These are phyloP conservation scores for Spiromastix sp. DNA, from an alignment of 2,329 filamentous ascomycete species.

Conservation along the genomic window DNA sequence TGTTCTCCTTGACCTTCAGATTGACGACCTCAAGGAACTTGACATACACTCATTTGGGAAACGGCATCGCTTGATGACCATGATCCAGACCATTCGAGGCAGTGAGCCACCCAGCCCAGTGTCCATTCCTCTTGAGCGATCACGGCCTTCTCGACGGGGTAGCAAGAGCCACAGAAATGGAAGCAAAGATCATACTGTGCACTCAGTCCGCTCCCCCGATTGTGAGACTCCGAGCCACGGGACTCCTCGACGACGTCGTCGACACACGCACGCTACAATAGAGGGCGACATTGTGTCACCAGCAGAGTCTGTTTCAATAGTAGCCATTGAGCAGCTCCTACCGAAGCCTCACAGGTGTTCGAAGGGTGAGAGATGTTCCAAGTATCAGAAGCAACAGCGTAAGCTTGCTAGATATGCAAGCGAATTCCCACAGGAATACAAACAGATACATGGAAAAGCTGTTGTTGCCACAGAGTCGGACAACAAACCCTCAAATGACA, in stretches of 20 bases:
- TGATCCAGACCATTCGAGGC: slow-evolving; percentile 43
- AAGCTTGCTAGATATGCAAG: slow-evolving; percentile 64
- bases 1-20: slow-evolving; percentile 82
- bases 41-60: slow-evolving; percentile 55
- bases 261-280: slow-evolving; percentile 11
- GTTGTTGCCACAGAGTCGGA: slow-evolving; percentile 70
- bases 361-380: slow-evolving; percentile 77
- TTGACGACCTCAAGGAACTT: slow-evolving; percentile 62
- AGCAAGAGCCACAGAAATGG: slow-evolving; percentile 1
- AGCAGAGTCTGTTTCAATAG: slow-evolving; percentile 77
- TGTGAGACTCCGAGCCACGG: slow-evolving; percentile 4
- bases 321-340: slow-evolving; percentile 82
- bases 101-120: slow-evolving; percentile 10
- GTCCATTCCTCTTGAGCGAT: slow-evolving; percentile 9
- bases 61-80: slow-evolving; percentile 49
- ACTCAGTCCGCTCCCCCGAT: slow-evolving; percentile 23
- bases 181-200: background rate
- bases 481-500: slow-evolving; percentile 52
- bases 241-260: slow-evolving; percentile 15
- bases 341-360: slow-evolving; percentile 80
- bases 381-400: slow-evolving; percentile 69
- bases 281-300: slow-evolving; percentile 59
- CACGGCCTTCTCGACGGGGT: slow-evolving; percentile 16
- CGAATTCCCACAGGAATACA: slow-evolving; percentile 63
- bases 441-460: slow-evolving; percentile 34